Evolutionary conservation across 495 filamentous ascomycete genomes (phyloP).

Genomic region (Penicillium steckii): DNA sequence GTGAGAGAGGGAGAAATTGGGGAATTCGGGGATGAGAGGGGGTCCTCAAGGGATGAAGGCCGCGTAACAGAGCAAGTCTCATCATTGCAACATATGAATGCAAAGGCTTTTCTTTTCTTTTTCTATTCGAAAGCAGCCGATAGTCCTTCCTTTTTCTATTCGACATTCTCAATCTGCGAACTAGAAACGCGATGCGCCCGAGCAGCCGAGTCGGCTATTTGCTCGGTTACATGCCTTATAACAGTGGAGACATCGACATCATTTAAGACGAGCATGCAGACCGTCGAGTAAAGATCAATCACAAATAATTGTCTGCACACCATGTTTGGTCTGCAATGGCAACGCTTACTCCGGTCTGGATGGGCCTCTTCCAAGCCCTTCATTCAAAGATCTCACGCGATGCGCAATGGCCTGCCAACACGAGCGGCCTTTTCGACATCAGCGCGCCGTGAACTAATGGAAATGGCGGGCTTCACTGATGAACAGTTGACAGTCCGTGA

Average conservation of each 20-base stretch:
- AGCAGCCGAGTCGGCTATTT: background rate
- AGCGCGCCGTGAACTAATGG: slow-evolving; percentile 54
- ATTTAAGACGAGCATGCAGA: background rate
- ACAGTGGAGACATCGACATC: background rate
- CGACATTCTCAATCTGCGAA: background rate
- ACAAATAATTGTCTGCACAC: background rate
- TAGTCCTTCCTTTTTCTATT: background rate
- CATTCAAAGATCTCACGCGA: background rate
- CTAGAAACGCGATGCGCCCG: background rate
- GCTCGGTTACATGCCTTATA: background rate
- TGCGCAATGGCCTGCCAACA: background rate
- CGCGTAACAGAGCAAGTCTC: background rate
- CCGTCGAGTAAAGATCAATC: background rate
- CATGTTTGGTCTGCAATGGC: slow-evolving; percentile 20
- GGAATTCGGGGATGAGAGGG: background rate
- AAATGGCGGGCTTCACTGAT: slow-evolving; percentile 67
- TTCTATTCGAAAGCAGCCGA: background rate
- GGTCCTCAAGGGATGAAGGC: background rate
- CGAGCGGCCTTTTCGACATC: slow-evolving; percentile 30
- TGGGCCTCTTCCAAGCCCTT: background rate
- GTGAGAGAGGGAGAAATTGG: background rate
- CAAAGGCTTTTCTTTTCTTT: background rate
- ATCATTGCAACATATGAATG: background rate
- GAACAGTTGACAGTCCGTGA: slow-evolving; percentile 71
- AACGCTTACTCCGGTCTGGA: slow-evolving; percentile 10